Evolutionary conservation across 2,329 filamentous ascomycete species (phyloP), one percentile per base, ranked within the genome.

Genomic region (Neonectria ditissima): DNA sequence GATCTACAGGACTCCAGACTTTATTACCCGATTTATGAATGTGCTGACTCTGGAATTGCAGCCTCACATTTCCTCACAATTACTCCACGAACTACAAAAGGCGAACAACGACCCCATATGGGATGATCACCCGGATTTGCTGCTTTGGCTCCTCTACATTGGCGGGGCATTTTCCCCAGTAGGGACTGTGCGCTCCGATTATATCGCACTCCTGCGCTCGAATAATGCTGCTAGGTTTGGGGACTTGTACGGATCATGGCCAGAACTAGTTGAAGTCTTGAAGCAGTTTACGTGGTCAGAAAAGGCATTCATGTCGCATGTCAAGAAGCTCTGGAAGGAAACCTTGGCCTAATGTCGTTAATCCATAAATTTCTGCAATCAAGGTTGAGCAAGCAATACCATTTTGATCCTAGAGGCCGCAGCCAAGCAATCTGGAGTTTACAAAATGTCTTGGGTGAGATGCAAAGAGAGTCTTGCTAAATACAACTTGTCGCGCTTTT

Each of bases 241-340:
- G 28, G 57, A 56, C 14, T 24, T 61, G 22, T 73, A 74, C 56
- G 48, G 6, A 11, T 77, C 79, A 45, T 80, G 77, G 77, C 24
- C 69, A 8, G 73, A 75, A 41, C 20, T 80, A 22, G 66, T 75
- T 28, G 45, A 48, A 16, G 71, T 77, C 22, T 55, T 81, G 43
- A 73, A 71, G 51, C 69, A 70, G 28, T 82, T 80, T 50, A 77
- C 79, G 37, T 82, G 80, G 80, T 82, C 80, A 10, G 76, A 80
- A 1, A 73, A 69, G 4, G 78, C 77, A 30, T 81, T 81, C 53
- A 13, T 57, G 45, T 39, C 61, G 4, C 72, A 74, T 1, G 73
- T 77, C 0, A 74, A 73, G 47, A 64, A 44, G 2, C 75, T 81
- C 48, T 80, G 76, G 77, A 69, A 75, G 53, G 76, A 78, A 28